Conservation (phyloP, 371 early-diverging fungal genomes). For the Mortierella sp. region DNA sequence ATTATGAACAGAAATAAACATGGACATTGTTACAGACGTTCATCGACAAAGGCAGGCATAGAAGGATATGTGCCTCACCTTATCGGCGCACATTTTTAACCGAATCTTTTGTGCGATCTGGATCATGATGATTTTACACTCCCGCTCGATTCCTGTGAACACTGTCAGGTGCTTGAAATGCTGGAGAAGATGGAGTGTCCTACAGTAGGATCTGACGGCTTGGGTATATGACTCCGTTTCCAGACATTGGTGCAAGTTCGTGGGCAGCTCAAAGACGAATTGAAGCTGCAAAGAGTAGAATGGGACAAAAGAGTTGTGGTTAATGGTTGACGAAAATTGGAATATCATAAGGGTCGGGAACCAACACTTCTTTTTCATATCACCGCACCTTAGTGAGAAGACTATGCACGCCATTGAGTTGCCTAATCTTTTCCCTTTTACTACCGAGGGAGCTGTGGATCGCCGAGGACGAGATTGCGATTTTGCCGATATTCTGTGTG, state of each 20-base stretch:
- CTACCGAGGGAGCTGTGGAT: constrained; percentile 72
- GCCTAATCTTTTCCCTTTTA: constrained; percentile 79
- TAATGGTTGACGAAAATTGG: no score
- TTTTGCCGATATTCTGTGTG: constrained; percentile 74
- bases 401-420: constrained; percentile 80
- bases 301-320: no score
- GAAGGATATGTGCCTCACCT: constrained; percentile 16
- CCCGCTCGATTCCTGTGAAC: constrained; percentile 81
- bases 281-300: no score
- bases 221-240: constrained; percentile 70
- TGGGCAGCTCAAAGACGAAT: constrained; percentile 89
- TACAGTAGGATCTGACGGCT: constrained; percentile 83
- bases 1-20: not conserved
- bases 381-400: constrained; percentile 65
- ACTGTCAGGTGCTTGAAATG: constrained; percentile 80
- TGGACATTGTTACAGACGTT: no score
- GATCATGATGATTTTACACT: constrained; percentile 79
- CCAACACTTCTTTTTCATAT: no score
- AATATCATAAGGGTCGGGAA: no score
- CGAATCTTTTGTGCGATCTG: constrained; percentile 70
- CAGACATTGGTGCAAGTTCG: constrained; percentile 71
- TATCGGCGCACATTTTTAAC: constrained; percentile 57
- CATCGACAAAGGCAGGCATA: no score
- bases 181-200: constrained; percentile 75
- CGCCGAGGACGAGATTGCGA: constrained; percentile 63